A percentile compares a stretch with the other conserved stretches of the same genome.
Evolutionary conservation across 768 basidiomycete species (phyloP).

Genomic region (Amanita thiersii): DNA sequence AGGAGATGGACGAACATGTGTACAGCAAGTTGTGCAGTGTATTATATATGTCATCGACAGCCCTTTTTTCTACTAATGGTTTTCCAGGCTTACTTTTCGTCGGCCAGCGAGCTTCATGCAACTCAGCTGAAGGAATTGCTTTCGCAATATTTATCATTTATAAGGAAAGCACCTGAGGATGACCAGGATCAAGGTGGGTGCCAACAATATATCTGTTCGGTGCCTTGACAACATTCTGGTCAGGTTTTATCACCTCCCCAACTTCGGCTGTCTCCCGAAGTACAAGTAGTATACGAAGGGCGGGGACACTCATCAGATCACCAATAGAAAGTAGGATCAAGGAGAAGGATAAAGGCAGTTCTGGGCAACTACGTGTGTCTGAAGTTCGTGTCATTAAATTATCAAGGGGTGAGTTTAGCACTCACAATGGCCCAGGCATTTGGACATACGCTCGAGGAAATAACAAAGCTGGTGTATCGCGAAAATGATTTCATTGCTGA

Average conservation of each 20-base stretch:
- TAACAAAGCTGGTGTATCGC: constrained; percentile 65
- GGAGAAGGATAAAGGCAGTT: constrained; percentile 47
- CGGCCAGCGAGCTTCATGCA: constrained; percentile 73
- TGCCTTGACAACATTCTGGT: constrained; percentile 3
- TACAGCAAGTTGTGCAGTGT: constrained; percentile 91
- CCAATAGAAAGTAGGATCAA: constrained; percentile 56
- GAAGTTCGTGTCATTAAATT: constrained; percentile 39
- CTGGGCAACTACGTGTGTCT: constrained; percentile 58
- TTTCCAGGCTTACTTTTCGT: constrained; percentile 81
- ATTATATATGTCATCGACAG: constrained; percentile 20
- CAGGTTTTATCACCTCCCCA: constrained; percentile 39
- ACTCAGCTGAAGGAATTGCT: constrained; percentile 75
- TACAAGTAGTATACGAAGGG: constrained; percentile 62
- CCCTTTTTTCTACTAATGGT: neutral
- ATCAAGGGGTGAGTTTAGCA: neutral
- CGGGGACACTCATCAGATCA: constrained; percentile 78
- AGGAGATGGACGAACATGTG: constrained; percentile 89
- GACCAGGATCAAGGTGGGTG: constrained; percentile 62
- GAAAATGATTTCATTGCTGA: constrained; percentile 88
- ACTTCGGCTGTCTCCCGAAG: constrained; percentile 38
- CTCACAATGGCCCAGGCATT: constrained; percentile 48
- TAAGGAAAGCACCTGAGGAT: constrained; percentile 68
- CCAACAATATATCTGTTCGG: neutral
- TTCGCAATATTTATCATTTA: constrained; percentile 40
- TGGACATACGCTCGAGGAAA: constrained; percentile 63